phyloP scores from a whole-genome alignment of 371 early-diverging fungal genomes.

The Vairimorpha ceranae region DNA sequence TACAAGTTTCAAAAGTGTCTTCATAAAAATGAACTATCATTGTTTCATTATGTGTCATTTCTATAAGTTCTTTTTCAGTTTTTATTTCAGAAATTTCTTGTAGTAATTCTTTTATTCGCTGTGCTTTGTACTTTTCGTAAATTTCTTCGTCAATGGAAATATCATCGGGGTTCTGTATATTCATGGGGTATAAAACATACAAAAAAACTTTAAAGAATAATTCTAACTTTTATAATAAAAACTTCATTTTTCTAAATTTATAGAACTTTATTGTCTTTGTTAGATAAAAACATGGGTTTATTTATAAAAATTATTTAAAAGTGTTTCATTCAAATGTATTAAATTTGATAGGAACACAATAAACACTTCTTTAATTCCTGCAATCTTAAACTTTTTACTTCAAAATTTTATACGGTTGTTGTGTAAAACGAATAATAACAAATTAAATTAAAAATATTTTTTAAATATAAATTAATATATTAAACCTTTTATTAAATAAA shows the following conservation, averaged over 20 bases:
- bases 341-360: no score
- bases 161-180: neutral
- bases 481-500: conserved; percentile 15
- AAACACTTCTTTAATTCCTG: no score
- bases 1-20: conserved; percentile 52
- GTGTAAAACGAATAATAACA: no score
- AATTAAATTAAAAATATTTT: neutral
- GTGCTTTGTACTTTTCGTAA: conserved; percentile 44
- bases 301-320: no score
- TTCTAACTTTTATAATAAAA: no score
- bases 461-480: neutral
- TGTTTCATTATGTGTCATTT: conserved; percentile 45
- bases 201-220: no score
- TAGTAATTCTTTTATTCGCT: conserved; percentile 38
- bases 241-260: no score
- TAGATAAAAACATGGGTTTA: no score
- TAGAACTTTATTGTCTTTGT: no score
- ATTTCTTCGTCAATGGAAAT: conserved; percentile 42
- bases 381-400: no score
- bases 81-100: conserved; percentile 35
- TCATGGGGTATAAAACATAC: conserved; percentile 9
- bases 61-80: conserved; percentile 54
- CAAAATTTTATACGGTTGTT: no score
- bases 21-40: conserved; percentile 62
- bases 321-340: no score